Conservation (phyloP, 2,329 filamentous ascomycete species). For the Ceratocystis lukuohia region DNA sequence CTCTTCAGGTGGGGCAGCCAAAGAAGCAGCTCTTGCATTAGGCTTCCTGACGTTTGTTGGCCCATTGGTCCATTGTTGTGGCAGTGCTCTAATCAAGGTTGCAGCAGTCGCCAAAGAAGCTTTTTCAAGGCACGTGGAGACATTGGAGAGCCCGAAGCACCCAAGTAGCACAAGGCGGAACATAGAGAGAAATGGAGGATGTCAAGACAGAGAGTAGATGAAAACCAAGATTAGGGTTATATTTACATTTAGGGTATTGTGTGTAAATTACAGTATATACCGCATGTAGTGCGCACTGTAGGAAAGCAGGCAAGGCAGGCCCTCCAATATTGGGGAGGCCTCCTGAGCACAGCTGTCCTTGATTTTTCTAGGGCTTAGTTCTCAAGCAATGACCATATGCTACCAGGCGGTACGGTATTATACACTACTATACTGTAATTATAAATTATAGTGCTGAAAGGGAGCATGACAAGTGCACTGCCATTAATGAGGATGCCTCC, state of each 20-base stretch:
- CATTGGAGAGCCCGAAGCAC: not conserved
- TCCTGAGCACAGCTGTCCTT: not conserved
- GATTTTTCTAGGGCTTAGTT: not conserved
- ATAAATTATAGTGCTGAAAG: too few species aligned
- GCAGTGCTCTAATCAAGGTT: not conserved
- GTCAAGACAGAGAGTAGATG: not conserved
- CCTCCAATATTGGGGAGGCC: not conserved
- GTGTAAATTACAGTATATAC: not conserved
- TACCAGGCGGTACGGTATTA: too few species aligned
- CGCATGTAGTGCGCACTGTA: not conserved
- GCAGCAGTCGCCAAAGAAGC: not conserved
- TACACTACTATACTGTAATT: too few species aligned
- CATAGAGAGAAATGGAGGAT: too few species aligned
- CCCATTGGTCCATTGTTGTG: not conserved
- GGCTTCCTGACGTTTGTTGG: not conserved
- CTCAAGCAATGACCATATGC: too few species aligned
- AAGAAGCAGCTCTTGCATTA: not conserved
- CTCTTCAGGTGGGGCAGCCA: not conserved
- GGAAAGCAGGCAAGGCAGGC: not conserved
- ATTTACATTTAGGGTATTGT: not conserved
- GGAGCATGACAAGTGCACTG: not conserved
- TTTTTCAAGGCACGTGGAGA: not conserved
- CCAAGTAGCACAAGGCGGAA: not conserved
- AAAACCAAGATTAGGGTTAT: not conserved
- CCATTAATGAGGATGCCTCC: too few species aligned